Evolutionary conservation across 306 rosid species (phyloP), one percentile per base, ranked within the genome.

Genomic region (Macrotyloma uniflorum): DNA sequence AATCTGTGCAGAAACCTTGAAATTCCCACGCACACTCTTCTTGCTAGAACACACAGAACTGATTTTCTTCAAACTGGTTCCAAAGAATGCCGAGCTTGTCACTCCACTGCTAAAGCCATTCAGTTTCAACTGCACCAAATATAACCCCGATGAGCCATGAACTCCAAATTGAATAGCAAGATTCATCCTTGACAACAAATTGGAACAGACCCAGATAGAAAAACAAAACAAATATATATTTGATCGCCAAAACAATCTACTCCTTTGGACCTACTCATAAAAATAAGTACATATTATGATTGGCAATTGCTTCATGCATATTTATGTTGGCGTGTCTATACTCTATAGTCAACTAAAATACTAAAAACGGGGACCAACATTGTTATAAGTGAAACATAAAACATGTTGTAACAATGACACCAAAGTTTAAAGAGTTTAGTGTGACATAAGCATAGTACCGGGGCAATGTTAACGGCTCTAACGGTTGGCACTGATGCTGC

Each of bases 401-500:
- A 80, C 32, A 59, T 57, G 55, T 11, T 59, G 6, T 20, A 30
- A 13, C 9, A 7, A 58, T 49, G 58, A 71, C 18, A 77, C 51
- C 55, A 71, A 59, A 59, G 35, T 28, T 57, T 16, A 50, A 30
- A 20, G n/a, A 40, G 53, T 40, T 53, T 32, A n/a, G 7, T 4
- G 1, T 16, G 28, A 20, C 3, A 50, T 15, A 38, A 71, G 67
- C 59, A 78, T 15, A 15, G 30, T 85, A 87, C 96, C 90, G 85
- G 86, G 79, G 86, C 76, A 43, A 76, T 63, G 88, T 84, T 86
- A 42, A 91, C 43, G 57, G 85, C 87, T 82, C 87, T 86, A 59
- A 88, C 19, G 62, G 88, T 81, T 70, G 94, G 45, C 43, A 91
- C 77, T 58, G 94, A 84, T 80, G 88, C 70, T 43, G 95, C 93